Percentiles rank a stretch among this genome's conserved stretches.
Evolutionary conservation across 371 early-diverging fungal species (phyloP).

Genomic region (Actinomortierella wolfii): DNA sequence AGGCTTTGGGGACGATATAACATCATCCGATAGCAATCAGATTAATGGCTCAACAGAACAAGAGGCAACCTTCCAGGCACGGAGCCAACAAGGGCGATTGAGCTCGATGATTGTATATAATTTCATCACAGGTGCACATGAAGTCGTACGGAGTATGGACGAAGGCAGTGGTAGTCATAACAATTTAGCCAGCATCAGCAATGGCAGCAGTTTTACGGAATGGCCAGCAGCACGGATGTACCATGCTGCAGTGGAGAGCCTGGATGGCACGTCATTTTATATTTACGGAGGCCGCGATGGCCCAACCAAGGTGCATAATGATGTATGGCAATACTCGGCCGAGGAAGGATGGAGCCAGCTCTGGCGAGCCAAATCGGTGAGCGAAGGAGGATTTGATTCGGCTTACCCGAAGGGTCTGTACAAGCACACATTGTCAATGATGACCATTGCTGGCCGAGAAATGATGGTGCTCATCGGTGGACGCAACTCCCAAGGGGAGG

Average conservation of each 20-base stretch:
- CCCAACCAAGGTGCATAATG: slow-evolving; percentile 43
- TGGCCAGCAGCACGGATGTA: slow-evolving; percentile 39
- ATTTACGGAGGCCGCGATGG: slow-evolving; percentile 44
- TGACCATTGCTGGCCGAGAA: slow-evolving; percentile 29
- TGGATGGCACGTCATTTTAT: slow-evolving; percentile 24
- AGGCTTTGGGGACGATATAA: slow-evolving; percentile 20
- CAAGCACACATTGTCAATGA: slow-evolving; percentile 40
- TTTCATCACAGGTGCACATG: slow-evolving; percentile 12
- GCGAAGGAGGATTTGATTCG: slow-evolving; percentile 1
- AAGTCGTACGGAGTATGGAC: no score
- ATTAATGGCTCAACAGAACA: no score
- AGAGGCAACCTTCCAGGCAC: slow-evolving; percentile 12
- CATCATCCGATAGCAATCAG: no score
- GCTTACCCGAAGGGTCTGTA: slow-evolving; percentile 23
- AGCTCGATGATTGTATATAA: slow-evolving; percentile 19
- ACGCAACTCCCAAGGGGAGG: slow-evolving; percentile 21
- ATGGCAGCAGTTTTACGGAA: no score
- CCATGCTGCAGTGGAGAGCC: slow-evolving; percentile 19
- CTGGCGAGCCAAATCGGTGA: slow-evolving; percentile 23
- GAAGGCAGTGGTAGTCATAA: no score
- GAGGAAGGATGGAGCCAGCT: slow-evolving; percentile 28
- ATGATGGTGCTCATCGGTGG: slow-evolving; percentile 44
- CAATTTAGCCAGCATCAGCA: no score
- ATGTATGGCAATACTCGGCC: slow-evolving; percentile 29
- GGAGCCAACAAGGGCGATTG: slow-evolving; percentile 33